Evolutionary conservation across 371 early-diverging fungal genomes (phyloP).

Genomic region (Funneliformis caledonium): DNA sequence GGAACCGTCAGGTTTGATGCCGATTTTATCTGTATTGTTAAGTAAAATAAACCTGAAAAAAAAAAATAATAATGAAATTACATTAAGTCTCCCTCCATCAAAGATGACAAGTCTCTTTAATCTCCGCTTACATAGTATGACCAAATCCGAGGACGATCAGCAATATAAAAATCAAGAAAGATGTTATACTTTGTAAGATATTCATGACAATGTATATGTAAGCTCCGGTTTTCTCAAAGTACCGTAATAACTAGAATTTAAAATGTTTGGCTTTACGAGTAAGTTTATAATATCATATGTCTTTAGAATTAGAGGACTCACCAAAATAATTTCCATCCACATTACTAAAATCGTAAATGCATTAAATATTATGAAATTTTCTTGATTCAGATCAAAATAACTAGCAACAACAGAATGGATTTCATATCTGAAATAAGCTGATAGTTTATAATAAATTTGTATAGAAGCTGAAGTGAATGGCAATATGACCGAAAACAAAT

Average conservation of each 20-base stretch:
- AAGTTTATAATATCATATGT: neutral
- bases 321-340: neutral
- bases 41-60: neutral
- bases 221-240: neutral
- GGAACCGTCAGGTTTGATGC: neutral
- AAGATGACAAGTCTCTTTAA: neutral
- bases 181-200: neutral
- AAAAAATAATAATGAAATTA: neutral
- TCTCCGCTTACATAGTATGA: constrained; percentile 1
- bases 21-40: neutral
- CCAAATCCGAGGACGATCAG: neutral
- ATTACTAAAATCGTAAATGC: neutral
- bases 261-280: neutral
- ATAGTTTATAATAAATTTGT: neutral
- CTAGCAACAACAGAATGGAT: neutral
- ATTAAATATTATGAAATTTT: neutral
- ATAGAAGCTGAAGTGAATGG: neutral
- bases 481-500: neutral
- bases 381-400: neutral
- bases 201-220: neutral
- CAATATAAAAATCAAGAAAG: neutral
- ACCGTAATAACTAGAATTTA: neutral
- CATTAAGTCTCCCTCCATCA: neutral
- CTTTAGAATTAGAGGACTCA: neutral
- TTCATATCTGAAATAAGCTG: neutral